A percentile compares a stretch with the other conserved stretches of the same genome.
phyloP scores from a whole-genome alignment of 805 yeast species.

The Metschnikowia santaceciliae region DNA sequence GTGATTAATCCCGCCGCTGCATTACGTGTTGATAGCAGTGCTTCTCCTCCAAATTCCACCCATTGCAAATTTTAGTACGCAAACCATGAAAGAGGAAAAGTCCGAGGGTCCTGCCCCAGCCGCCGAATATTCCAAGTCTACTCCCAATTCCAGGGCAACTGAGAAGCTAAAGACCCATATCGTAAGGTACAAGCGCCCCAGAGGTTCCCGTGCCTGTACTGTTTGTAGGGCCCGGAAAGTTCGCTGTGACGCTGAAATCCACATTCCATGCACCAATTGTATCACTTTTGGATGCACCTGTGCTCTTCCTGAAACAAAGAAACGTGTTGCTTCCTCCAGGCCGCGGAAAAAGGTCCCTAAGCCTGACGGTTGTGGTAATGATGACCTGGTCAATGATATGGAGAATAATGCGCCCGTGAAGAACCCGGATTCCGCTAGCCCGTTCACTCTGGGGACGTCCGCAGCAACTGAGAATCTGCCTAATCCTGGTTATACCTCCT shows the following conservation, averaged over 20 bases:
- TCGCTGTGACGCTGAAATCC: constrained; percentile 67
- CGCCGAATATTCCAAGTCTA: background rate
- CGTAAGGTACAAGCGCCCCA: constrained; percentile 47
- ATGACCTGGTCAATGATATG: background rate
- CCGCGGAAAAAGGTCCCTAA: constrained; percentile 11
- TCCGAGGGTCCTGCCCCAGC: background rate
- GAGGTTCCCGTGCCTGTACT: constrained; percentile 70
- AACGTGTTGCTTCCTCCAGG: constrained; percentile 24
- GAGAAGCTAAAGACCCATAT: constrained; percentile 43
- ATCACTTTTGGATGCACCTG: constrained; percentile 71
- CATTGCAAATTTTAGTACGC: background rate
- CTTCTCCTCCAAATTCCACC: background rate
- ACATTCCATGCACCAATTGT: constrained; percentile 58
- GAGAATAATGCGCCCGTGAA: background rate
- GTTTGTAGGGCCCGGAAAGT: constrained; percentile 79
- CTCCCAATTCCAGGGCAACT: background rate
- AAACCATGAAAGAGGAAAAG: constrained; percentile 3
- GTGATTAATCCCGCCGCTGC: background rate
- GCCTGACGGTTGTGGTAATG: background rate
- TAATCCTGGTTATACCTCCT: background rate
- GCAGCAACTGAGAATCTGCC: background rate
- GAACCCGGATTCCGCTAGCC: background rate
- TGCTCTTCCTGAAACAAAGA: constrained; percentile 58
- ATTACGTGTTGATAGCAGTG: background rate
- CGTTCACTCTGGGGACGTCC: background rate